Base-by-base conservation (phyloP, 305 asterid species). In the Plantago coronopus region DNA sequence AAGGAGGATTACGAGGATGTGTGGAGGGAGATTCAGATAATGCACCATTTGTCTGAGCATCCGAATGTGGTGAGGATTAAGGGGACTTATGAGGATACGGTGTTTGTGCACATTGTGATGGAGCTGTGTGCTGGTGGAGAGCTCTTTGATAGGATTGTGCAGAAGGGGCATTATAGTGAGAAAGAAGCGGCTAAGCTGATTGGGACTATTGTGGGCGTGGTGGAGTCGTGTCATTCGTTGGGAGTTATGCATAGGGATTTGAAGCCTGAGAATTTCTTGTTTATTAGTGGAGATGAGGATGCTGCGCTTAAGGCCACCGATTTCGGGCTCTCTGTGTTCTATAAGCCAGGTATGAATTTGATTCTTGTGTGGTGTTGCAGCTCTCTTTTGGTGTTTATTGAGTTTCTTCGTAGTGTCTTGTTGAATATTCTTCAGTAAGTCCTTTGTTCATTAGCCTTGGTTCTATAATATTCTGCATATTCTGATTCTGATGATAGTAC, bases 1-100 rank as follows among this genome's bases (percentile, higher is more conserved):
- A 63, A 59, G 57, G 96, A 90, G 83, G 95, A 87, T 54, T 87
- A 79, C 50, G 95, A 87, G 70, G 95, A 87, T 62, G 94, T 87
- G 17, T 90, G 97, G 97, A 85, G 89, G 55, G 96, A 90, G 91
- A 90, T 90, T 75, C 95, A 90, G 81, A 87, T 90, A 80, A 87
- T 90, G 95, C 97, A 91, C 73, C 97, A 91, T 61, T 68, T 91
- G 53, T 88, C 96, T 5, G 96, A 88, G 66, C 96, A 91, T 43
- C 96, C 89, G 8, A 91, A 91, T 73, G 96, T 91, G 20, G 97
- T 91, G 20, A 75, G 94, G 61, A 88, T 91, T 14, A 81, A 82
- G 78, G 97, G 95, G 10, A 88, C 97, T n/a, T 87, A 80, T 66
- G 97, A 87, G 79, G 95, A 90, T 57, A 51, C 74, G 1, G 63